phyloP scores from a whole-genome alignment of 1,284 basidiomycete species.

The Leccinum proliferum region DNA sequence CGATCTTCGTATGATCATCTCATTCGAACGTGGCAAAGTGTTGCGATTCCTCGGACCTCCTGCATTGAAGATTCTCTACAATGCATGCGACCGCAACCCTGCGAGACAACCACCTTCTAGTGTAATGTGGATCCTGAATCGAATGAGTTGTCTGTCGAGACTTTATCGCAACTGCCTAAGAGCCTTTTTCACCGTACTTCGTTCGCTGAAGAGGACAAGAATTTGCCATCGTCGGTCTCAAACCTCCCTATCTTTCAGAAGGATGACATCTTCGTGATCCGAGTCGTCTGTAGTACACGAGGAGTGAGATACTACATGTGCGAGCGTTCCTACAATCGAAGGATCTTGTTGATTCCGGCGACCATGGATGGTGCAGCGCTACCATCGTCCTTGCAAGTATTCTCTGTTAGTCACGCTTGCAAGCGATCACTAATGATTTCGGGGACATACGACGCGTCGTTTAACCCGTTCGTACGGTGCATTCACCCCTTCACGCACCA shows the following conservation, averaged over 20 bases:
- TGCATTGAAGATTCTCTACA: neutral
- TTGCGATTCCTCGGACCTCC: neutral
- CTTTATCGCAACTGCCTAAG: constrained; percentile 34
- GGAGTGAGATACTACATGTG: too few relatives aligned
- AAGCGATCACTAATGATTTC: too few relatives aligned
- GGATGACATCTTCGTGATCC: constrained; percentile 37
- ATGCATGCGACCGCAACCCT: neutral
- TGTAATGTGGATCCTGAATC: neutral
- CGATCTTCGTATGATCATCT: neutral
- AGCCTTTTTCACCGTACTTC: constrained; percentile 67
- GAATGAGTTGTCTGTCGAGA: neutral
- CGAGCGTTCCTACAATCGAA: too few relatives aligned
- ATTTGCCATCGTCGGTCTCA: constrained; percentile 70
- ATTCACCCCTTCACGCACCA: too few relatives aligned
- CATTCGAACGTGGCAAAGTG: neutral
- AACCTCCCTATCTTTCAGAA: constrained; percentile 60
- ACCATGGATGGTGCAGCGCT: too few relatives aligned
- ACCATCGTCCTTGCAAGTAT: too few relatives aligned
- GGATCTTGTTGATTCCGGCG: too few relatives aligned
- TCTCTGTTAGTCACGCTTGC: too few relatives aligned
- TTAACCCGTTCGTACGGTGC: too few relatives aligned
- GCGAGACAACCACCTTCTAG: neutral
- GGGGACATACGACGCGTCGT: too few relatives aligned
- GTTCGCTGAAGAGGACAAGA: constrained; percentile 64
- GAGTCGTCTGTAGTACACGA: too few relatives aligned